Percentiles rank a stretch among this genome's conserved stretches.
phyloP scores from a whole-genome alignment of 1,284 basidiomycete genomes.

The Stygiomarasmius scandens region DNA sequence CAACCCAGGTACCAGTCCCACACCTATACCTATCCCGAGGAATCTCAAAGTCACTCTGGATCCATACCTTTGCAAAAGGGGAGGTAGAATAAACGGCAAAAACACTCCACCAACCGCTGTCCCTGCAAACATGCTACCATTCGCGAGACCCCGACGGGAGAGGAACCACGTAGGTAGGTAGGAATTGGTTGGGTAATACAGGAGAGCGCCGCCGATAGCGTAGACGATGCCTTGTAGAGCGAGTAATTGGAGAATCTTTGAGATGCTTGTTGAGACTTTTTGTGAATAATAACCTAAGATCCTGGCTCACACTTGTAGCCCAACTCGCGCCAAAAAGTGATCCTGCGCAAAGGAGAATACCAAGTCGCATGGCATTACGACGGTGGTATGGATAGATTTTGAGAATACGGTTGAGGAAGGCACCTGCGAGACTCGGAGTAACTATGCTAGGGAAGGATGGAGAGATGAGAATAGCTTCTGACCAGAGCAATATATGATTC shows the following conservation, averaged over 20 bases:
- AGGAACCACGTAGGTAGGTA: conserved; percentile 49
- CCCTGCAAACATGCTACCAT: conserved; percentile 44
- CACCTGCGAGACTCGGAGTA: conserved; percentile 19
- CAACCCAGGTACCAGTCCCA: conserved; percentile 27
- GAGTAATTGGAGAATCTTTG: conserved; percentile 35
- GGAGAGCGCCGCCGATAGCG: conserved; percentile 38
- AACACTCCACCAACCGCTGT: conserved; percentile 39
- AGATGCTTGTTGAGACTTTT: too few relatives aligned
- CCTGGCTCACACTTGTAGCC: conserved; percentile 31
- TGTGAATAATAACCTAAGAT: too few relatives aligned
- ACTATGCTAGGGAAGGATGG: too few relatives aligned
- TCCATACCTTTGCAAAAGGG: conserved; percentile 30
- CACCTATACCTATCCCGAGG: conserved; percentile 26
- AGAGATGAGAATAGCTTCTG: conserved; percentile 30
- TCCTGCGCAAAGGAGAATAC: conserved; percentile 28
- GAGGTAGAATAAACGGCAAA: conserved; percentile 34
- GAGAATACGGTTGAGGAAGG: conserved; percentile 29
- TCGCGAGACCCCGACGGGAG: conserved; percentile 39
- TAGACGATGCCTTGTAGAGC: conserved; percentile 42
- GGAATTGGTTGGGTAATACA: conserved; percentile 38
- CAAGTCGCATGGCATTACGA: conserved; percentile 32
- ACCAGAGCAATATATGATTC: conserved; percentile 31
- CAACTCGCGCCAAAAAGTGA: conserved; percentile 39
- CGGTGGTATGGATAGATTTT: conserved; percentile 33
- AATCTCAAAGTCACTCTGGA: conserved; percentile 30